Conservation (phyloP, 2,329 filamentous ascomycete species). For the Fusarium torreyae region DNA sequence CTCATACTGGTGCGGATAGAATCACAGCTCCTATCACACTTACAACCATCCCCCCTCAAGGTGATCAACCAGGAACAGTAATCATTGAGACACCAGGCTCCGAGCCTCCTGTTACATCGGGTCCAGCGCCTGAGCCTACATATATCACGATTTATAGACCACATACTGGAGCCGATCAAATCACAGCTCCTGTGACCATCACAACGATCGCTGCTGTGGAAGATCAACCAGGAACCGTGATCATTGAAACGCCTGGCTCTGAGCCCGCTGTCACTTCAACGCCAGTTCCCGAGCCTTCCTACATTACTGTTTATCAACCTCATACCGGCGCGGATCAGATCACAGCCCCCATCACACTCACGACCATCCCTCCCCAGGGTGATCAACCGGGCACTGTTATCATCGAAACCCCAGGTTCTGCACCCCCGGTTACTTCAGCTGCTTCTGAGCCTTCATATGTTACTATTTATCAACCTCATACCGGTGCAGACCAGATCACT, state of each 20-base stretch:
- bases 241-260: conserved; percentile 19
- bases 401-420: conserved; percentile 20
- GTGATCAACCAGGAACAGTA: conserved; percentile 14
- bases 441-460: conserved; percentile 13
- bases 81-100: conserved; percentile 28
- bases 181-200: conserved; percentile 7
- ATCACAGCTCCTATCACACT: conserved; percentile 13
- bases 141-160: conserved; percentile 15
- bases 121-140: conserved; percentile 9
- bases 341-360: conserved; percentile 8
- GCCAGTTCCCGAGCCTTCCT: neutral
- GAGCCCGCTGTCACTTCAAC: neutral
- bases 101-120: conserved; percentile 3
- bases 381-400: conserved; percentile 25
- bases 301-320: conserved; percentile 13
- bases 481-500: conserved; percentile 13
- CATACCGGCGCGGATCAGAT: conserved; percentile 16
- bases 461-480: conserved; percentile 16
- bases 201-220: conserved; percentile 13
- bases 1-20: neutral
- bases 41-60: conserved; percentile 3
- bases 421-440: conserved; percentile 2
- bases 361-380: conserved; percentile 14
- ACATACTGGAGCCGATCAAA: neutral
- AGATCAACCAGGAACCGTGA: conserved; percentile 18